Percentiles rank a stretch among this genome's conserved stretches.
phyloP scores from a whole-genome alignment of 2,329 filamentous ascomycete genomes.

The Aspergillus novoparasiticus region DNA sequence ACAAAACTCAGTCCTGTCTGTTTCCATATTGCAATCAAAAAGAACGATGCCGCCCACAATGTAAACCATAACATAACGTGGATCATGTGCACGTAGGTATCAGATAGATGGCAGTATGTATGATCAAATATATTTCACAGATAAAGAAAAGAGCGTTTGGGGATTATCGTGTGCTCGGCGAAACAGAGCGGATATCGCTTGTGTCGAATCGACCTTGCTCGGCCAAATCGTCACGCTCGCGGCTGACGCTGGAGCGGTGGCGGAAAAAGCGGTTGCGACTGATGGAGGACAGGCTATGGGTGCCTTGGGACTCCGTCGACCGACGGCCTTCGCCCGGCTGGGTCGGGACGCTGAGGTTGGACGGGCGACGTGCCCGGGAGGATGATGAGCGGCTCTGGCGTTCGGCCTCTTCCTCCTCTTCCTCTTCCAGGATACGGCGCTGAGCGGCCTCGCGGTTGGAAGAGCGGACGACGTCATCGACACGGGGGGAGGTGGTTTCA shows the following conservation, averaged over 20 bases:
- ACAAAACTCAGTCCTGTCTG: neutral
- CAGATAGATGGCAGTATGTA: neutral
- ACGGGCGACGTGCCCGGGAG: constrained; percentile 26
- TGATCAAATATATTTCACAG: neutral
- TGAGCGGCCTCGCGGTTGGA: constrained; percentile 45
- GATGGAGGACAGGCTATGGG: constrained; percentile 39
- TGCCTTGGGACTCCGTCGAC: constrained; percentile 34
- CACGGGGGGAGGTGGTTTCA: constrained; percentile 53
- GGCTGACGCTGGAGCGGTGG: constrained; percentile 41
- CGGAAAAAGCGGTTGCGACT: constrained; percentile 66
- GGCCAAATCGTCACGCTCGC: constrained; percentile 44
- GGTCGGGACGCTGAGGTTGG: constrained; percentile 28
- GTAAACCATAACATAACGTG: neutral
- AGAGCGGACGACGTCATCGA: constrained; percentile 44
- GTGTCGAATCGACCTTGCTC: constrained; percentile 51
- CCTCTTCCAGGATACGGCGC: constrained; percentile 41
- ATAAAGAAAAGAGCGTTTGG: neutral
- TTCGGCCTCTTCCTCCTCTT: constrained; percentile 35
- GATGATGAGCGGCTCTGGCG: constrained; percentile 31
- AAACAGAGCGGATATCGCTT: constrained; percentile 18
- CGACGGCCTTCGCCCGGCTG: constrained; percentile 23
- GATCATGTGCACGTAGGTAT: constrained; percentile 4
- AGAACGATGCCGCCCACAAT: neutral
- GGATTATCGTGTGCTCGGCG: constrained; percentile 2
- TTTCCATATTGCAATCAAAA: neutral